These are phyloP conservation scores for Pseudozyma thailandica DNA, from an alignment of 1,284 basidiomycete species.

Conservation along the genomic window DNA sequence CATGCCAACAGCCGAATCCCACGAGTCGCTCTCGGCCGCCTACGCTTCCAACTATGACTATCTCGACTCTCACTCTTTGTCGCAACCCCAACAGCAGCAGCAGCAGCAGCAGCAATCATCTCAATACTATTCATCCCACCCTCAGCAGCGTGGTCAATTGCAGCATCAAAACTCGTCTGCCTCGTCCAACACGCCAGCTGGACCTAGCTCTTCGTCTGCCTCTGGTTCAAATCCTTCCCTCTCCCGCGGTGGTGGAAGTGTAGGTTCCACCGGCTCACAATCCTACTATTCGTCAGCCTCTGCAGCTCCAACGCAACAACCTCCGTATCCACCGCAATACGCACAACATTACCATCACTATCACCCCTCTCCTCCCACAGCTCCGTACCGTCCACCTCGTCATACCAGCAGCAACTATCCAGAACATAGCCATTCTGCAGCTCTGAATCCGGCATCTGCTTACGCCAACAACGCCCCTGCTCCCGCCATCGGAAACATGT, in stretches of 20 bases:
- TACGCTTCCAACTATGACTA: slow-evolving; percentile 45
- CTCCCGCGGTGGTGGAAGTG: slow-evolving; percentile 32
- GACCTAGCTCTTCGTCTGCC: slow-evolving; percentile 12
- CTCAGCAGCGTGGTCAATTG: slow-evolving; percentile 6
- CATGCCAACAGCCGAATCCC: slow-evolving; percentile 38
- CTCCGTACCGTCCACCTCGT: slow-evolving; percentile 18
- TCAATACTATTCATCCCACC: slow-evolving; percentile 11
- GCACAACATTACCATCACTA: slow-evolving; percentile 14
- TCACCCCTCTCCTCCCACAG: slow-evolving; percentile 30
- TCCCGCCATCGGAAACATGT: slow-evolving; percentile 38
- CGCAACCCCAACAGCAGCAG: slow-evolving; percentile 8
- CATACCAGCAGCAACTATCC: slow-evolving; percentile 43
- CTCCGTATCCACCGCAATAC: slow-evolving; percentile 19
- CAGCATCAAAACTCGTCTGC: slow-evolving; percentile 12
- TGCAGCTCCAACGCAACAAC: slow-evolving; percentile 14
- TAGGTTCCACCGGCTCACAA: slow-evolving; percentile 42
- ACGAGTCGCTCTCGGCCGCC: slow-evolving; percentile 46
- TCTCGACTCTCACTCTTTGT: slow-evolving; percentile 13
- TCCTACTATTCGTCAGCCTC: slow-evolving; percentile 38
- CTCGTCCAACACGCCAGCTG: slow-evolving; percentile 11
- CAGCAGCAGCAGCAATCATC: slow-evolving; percentile 6
- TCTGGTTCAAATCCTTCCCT: slow-evolving; percentile 24
- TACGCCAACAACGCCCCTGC: slow-evolving; percentile 17
- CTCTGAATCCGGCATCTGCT: slow-evolving; percentile 22
- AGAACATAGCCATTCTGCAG: slow-evolving; percentile 29